Conservation (phyloP, 805 yeast genomes). For the Vanderwaltozyma yarrowii region DNA sequence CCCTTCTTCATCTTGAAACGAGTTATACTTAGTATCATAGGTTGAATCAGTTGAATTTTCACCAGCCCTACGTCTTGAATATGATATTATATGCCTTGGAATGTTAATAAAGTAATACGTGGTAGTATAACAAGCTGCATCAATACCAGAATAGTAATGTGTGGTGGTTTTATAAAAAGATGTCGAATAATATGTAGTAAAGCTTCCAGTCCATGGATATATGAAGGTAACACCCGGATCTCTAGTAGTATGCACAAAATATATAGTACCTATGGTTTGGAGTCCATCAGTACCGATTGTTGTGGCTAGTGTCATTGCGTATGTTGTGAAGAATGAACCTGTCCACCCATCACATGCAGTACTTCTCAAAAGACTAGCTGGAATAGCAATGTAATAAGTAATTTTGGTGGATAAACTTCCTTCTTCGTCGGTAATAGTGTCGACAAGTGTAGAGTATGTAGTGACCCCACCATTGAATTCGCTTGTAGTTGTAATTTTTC, state of each 20-base stretch:
- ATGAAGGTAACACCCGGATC: not conserved
- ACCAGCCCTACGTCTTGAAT: not conserved
- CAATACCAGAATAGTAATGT: not conserved
- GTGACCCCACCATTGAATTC: too few relatives aligned
- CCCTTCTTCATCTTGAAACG: conserved; percentile 4
- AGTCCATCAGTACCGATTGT: not conserved
- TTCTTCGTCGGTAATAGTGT: not conserved
- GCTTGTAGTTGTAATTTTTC: too few relatives aligned
- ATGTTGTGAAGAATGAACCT: not conserved
- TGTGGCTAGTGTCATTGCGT: not conserved
- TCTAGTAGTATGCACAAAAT: not conserved
- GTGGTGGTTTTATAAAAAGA: not conserved
- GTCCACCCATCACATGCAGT: too few relatives aligned
- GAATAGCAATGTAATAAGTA: not conserved
- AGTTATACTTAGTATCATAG: not conserved
- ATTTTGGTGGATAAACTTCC: not conserved
- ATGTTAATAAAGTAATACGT: not conserved
- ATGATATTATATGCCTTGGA: not conserved
- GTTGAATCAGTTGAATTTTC: not conserved
- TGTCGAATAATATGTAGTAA: conserved; percentile 1
- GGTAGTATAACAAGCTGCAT: not conserved
- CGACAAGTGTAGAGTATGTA: not conserved
- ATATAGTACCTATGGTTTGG: not conserved
- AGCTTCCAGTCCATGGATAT: conserved; percentile 2
- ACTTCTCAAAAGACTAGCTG: not conserved